Base-by-base conservation (phyloP, 495 filamentous ascomycete genomes). In the Lepraria neglecta region DNA sequence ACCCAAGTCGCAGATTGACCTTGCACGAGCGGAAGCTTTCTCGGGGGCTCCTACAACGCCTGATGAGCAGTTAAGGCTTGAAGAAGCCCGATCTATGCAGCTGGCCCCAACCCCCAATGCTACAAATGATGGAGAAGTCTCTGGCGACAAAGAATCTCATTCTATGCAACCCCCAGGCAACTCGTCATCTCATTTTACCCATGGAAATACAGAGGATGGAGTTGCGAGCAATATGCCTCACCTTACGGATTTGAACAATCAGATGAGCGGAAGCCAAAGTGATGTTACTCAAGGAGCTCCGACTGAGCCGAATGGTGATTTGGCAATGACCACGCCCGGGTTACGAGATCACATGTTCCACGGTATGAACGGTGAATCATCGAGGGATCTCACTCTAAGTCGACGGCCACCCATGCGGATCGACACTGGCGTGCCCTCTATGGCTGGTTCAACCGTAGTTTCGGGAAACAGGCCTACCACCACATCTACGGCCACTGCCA, bases 31-130 rank as follows among this genome's bases (percentile, higher is more conserved):
- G 2, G 59, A 69, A 43, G 52, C 64, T 38, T 61, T 51, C n/a
- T 45, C 27, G 28, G 57, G 31, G 38, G 66, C 75, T 53, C 74
- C 75, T 14, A 74, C 77, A 2, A 78, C 77, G 10, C 76, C 79
- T 0, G 75, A 80, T 62, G 78, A 77, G 62, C 79, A 80, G 59
- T 68, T 80, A 59, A 73, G 74, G 7, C 38, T 80, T 50, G 79
- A 81, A 65, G 79, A 78, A 64, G 76, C 75, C 14, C 77, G 75
- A 40, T 75, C 77, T 17, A 65, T 75, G 50, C 72, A 70, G 51
- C 40, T 50, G 27, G 17, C 46, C 27, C 38, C 31, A 21, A 24
- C n/a, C 6, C 27, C 54, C n/a, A 35, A 33, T 24, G 30, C 6
- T 45, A 40, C 17, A 14, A 31, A 3, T 47, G 38, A 15, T 27